These are phyloP conservation scores for Sporopachydermia quercuum DNA, from an alignment of 805 yeast species.

Conservation along the genomic window DNA sequence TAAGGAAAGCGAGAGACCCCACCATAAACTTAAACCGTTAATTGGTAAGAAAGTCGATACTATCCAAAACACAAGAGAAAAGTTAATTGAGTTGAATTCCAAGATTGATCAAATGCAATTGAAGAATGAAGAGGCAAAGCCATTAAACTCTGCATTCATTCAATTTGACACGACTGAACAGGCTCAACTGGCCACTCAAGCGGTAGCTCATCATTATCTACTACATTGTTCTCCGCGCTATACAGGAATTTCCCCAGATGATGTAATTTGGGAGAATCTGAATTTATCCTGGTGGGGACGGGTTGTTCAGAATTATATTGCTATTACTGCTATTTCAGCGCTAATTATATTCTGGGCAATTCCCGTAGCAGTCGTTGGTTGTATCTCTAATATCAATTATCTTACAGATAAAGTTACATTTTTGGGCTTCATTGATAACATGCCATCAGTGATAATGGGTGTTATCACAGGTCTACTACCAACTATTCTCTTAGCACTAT, in stretches of 20 bases:
- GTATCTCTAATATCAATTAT: constrained; percentile 72
- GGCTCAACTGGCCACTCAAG: constrained; percentile 80
- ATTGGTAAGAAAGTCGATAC: constrained; percentile 52
- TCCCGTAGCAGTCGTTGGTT: constrained; percentile 97
- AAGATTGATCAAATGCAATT: constrained; percentile 44
- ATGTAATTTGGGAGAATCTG: constrained; percentile 72
- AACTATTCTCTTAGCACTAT: constrained; percentile 58
- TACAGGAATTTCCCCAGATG: constrained; percentile 65
- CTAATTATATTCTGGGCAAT: constrained; percentile 85
- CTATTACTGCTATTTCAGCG: constrained; percentile 42
- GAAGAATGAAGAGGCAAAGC: constrained; percentile 29
- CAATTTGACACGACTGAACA: constrained; percentile 77
- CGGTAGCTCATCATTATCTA: constrained; percentile 35
- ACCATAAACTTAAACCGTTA: constrained; percentile 25
- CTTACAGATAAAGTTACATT: constrained; percentile 60
- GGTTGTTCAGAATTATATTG: constrained; percentile 37
- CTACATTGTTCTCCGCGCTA: constrained; percentile 29
- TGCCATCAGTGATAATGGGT: constrained; percentile 64
- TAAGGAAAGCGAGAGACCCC: constrained; percentile 57
- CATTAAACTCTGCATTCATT: constrained; percentile 73
- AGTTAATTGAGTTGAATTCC: constrained; percentile 38
- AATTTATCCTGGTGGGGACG: constrained; percentile 43
- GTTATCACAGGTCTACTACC: constrained; percentile 81
- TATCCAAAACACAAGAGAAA: constrained; percentile 39
- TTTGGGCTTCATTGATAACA: constrained; percentile 56